Evolutionary conservation across 2,329 filamentous ascomycete genomes (phyloP).

Genomic region (Arthrobotrys iridis): DNA sequence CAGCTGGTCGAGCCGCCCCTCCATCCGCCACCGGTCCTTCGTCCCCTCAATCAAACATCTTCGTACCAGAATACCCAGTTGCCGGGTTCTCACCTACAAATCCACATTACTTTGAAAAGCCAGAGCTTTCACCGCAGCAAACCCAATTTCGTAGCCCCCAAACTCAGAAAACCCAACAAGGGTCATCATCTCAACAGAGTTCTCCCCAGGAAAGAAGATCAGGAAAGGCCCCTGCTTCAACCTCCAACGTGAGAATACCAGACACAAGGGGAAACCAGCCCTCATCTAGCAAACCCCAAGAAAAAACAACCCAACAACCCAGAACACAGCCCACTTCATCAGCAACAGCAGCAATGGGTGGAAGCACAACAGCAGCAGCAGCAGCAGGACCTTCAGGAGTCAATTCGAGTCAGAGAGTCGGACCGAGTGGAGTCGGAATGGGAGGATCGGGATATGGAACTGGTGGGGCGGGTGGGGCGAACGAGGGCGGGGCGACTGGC

Average conservation of each 20-base stretch:
- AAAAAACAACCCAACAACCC: conserved; percentile 34
- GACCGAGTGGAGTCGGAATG: conserved; percentile 32
- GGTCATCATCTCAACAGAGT: conserved; percentile 40
- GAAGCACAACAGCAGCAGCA: conserved; percentile 55
- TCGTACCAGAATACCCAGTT: conserved; percentile 64
- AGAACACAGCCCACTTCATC: conserved; percentile 53
- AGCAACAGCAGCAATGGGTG: conserved; percentile 54
- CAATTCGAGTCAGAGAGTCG: conserved; percentile 47
- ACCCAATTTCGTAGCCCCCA: conserved; percentile 49
- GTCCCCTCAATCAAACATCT: conserved; percentile 65
- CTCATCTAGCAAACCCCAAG: conserved; percentile 29
- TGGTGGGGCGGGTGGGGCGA: conserved; percentile 22
- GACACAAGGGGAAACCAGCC: conserved; percentile 40
- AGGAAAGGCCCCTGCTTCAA: conserved; percentile 25
- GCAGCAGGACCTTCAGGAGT: conserved; percentile 50
- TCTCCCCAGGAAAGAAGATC: conserved; percentile 48
- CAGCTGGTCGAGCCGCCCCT: conserved; percentile 50
- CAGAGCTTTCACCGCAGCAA: conserved; percentile 29
- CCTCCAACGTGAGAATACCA: conserved; percentile 45
- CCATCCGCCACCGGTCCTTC: conserved; percentile 61
- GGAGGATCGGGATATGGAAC: conserved; percentile 31
- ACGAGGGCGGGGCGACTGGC: conserved; percentile 50
- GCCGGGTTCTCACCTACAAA: conserved; percentile 43
- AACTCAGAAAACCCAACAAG: conserved; percentile 42
- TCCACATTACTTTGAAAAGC: conserved; percentile 48